Conservation (phyloP, 192 early-diverging fungal species). For the Funneliformis geosporum region DNA sequence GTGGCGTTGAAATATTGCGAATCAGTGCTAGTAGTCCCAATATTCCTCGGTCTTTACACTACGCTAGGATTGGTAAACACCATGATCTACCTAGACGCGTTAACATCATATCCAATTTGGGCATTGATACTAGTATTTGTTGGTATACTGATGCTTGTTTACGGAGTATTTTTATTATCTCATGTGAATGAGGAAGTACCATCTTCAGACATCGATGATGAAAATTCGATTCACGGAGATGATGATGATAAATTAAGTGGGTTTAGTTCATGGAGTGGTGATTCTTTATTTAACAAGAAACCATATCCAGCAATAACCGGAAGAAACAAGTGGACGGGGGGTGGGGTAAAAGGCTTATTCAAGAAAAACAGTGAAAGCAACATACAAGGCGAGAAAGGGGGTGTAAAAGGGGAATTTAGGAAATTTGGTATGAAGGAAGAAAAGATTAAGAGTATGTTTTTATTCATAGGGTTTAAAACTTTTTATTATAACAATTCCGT, state of each 20-base stretch:
- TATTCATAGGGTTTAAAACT: not conserved
- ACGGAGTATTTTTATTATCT: constrained; percentile 55
- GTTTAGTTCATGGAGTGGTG: not conserved
- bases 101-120: constrained; percentile 52
- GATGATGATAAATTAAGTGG: not conserved
- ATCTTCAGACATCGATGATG: not conserved
- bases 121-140: constrained; percentile 48
- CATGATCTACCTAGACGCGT: constrained; percentile 57
- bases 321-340: not conserved
- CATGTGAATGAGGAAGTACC: constrained; percentile 38
- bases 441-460: not conserved
- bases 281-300: not conserved
- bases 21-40: constrained; percentile 59
- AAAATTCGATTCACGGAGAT: not conserved
- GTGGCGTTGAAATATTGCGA: constrained; percentile 53
- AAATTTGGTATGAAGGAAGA: not conserved
- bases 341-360: not conserved
- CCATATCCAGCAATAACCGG: no score
- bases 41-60: constrained; percentile 59
- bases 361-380: not conserved
- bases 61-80: constrained; percentile 58
- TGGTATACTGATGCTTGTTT: constrained; percentile 51
- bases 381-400: not conserved
- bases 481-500: not conserved
- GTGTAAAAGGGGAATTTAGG: not conserved